Evolutionary conservation across 2,329 filamentous ascomycete genomes (phyloP).

Genomic region (Escovopsis sp.): DNA sequence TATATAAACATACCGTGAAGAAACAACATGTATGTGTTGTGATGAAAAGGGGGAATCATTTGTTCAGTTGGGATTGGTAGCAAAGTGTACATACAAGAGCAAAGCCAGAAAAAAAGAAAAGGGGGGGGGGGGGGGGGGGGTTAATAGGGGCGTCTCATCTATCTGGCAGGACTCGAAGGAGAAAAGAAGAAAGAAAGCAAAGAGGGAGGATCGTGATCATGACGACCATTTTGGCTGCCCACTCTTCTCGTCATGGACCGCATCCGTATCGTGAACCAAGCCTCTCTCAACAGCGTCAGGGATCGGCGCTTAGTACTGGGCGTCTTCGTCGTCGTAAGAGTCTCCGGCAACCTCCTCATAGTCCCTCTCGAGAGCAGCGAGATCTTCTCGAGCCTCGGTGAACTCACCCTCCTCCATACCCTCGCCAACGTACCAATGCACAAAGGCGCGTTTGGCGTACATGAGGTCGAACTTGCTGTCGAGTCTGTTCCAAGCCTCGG

Average conservation of each 20-base stretch:
- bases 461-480: conserved; percentile 67
- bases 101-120: background rate
- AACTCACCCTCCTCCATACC: conserved; percentile 91
- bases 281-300: no score
- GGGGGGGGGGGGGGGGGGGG: background rate
- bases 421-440: conserved; percentile 73
- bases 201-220: background rate
- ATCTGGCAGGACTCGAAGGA: conserved; percentile 15
- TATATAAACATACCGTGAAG: no score
- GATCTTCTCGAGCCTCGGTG: conserved; percentile 72
- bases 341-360: conserved; percentile 75
- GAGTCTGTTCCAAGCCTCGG: conserved; percentile 57
- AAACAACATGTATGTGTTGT: no score
- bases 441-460: conserved; percentile 65
- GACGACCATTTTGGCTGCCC: background rate
- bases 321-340: conserved; percentile 48
- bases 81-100: no score
- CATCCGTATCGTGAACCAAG: no score
- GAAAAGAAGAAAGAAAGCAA: conserved; percentile 5
- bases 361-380: conserved; percentile 73
- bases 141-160: conserved; percentile 12
- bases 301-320: conserved; percentile 55
- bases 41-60: no score
- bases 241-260: background rate
- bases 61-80: no score